Conservation (phyloP, 2,329 filamentous ascomycete genomes). For the Trichocomaceae sp. region DNA sequence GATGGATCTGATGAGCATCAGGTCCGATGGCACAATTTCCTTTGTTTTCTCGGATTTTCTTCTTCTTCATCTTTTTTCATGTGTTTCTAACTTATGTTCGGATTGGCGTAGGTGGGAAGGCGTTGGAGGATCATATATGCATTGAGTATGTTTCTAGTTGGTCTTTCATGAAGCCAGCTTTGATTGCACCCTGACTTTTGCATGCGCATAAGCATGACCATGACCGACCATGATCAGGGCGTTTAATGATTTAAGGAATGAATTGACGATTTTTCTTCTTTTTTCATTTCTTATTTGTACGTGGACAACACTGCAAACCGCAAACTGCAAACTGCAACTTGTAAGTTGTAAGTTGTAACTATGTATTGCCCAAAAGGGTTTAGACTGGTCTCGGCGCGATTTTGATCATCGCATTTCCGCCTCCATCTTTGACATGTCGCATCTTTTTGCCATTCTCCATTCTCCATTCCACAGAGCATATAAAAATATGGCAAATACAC, state of each 20-base stretch:
- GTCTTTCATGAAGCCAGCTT: background rate
- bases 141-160: background rate
- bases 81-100: constrained; percentile 7
- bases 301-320: background rate
- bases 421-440: background rate
- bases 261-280: constrained; percentile 5
- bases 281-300: background rate
- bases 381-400: background rate
- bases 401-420: background rate
- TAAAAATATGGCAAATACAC: constrained; percentile 1
- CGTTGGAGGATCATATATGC: constrained; percentile 9
- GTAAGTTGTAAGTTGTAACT: too few relatives aligned
- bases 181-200: constrained; percentile 6
- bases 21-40: constrained; percentile 5
- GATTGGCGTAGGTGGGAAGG: constrained; percentile 8
- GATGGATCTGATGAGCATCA: constrained; percentile 34
- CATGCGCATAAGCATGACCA: constrained; percentile 7
- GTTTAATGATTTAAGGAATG: constrained; percentile 14
- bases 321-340: background rate
- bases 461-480: background rate
- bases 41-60: constrained; percentile 13
- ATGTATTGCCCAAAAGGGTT: background rate
- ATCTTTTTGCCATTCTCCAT: background rate
- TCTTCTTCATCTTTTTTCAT: constrained; percentile 14
- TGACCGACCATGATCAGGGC: constrained; percentile 12